These are phyloP conservation scores for Candida tallmaniae DNA, from an alignment of 805 yeast genomes.

Conservation along the genomic window DNA sequence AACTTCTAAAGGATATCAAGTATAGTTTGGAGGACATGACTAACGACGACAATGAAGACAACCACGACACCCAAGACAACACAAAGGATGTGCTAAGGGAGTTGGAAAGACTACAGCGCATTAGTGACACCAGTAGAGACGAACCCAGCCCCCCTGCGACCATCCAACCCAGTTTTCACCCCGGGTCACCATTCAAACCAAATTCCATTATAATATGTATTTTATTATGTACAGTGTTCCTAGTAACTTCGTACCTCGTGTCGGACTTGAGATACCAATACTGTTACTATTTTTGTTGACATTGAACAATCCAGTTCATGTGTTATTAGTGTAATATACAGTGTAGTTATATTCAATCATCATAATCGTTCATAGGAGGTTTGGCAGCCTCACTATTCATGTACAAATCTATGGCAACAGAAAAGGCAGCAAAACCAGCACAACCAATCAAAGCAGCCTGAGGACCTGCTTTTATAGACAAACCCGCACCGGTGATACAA, in stretches of 20 bases:
- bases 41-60: too few relatives aligned
- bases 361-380: conserved; percentile 89
- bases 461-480: conserved; percentile 91
- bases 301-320: neutral
- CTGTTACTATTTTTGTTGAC: conserved; percentile 37
- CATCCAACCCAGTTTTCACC: too few relatives aligned
- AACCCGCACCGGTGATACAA: conserved; percentile 94
- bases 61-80: neutral
- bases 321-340: conserved; percentile 2
- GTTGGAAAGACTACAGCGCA: neutral
- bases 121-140: neutral
- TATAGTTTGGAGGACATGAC: conserved; percentile 2
- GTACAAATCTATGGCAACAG: conserved; percentile 82
- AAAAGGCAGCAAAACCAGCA: conserved; percentile 96
- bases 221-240: conserved; percentile 7
- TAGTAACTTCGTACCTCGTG: conserved; percentile 11
- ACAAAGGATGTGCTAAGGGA: neutral
- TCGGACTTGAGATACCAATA: conserved; percentile 34
- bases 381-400: conserved; percentile 76
- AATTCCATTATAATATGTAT: too few relatives aligned
- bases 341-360: conserved; percentile 27
- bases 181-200: too few relatives aligned
- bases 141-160: too few relatives aligned
- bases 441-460: conserved; percentile 89
- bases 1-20: conserved; percentile 6